Conservation (phyloP, 2,329 filamentous ascomycete genomes). For the Pseudogymnoascus sp. region DNA sequence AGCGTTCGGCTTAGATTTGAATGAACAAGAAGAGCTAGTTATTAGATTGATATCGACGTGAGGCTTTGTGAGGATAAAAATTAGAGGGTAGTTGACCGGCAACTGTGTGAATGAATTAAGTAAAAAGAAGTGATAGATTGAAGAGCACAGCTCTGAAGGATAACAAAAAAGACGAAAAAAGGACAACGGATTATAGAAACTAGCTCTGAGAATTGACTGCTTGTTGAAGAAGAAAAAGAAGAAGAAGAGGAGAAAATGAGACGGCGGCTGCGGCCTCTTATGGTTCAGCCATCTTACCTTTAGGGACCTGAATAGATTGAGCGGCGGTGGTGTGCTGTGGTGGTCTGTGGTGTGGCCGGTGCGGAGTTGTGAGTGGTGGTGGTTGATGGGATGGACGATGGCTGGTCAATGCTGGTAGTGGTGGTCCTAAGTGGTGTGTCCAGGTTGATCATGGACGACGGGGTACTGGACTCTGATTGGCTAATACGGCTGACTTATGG, state of each 20-base stretch:
- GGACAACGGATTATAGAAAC: slow-evolving; percentile 39
- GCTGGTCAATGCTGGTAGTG: background rate
- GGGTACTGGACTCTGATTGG: background rate
- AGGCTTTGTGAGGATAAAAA: slow-evolving; percentile 49
- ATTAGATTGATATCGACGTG: slow-evolving; percentile 21
- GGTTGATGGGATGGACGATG: slow-evolving; percentile 15
- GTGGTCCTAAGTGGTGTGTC: background rate
- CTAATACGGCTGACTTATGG: slow-evolving; percentile 13
- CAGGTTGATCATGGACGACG: background rate
- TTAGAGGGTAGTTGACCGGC: slow-evolving; percentile 48
- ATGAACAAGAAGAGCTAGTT: slow-evolving; percentile 37
- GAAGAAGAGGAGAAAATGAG: slow-evolving; percentile 22
- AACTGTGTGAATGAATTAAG: slow-evolving; percentile 36
- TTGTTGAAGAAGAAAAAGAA: slow-evolving; percentile 53
- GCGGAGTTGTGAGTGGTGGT: slow-evolving; percentile 6
- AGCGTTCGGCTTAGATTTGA: slow-evolving; percentile 32
- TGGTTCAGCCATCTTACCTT: slow-evolving; percentile 19
- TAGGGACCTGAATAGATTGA: background rate
- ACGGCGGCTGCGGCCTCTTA: slow-evolving; percentile 28
- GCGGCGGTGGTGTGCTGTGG: background rate
- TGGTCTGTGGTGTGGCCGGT: background rate
- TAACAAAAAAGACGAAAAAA: slow-evolving; percentile 43
- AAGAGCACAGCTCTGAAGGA: slow-evolving; percentile 51
- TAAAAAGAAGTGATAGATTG: slow-evolving; percentile 29
- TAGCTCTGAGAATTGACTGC: slow-evolving; percentile 49